Percentiles rank a stretch among this genome's conserved stretches.
Evolutionary conservation across 83 land plant species (phyloP).

Genomic region (Larix sibirica): DNA sequence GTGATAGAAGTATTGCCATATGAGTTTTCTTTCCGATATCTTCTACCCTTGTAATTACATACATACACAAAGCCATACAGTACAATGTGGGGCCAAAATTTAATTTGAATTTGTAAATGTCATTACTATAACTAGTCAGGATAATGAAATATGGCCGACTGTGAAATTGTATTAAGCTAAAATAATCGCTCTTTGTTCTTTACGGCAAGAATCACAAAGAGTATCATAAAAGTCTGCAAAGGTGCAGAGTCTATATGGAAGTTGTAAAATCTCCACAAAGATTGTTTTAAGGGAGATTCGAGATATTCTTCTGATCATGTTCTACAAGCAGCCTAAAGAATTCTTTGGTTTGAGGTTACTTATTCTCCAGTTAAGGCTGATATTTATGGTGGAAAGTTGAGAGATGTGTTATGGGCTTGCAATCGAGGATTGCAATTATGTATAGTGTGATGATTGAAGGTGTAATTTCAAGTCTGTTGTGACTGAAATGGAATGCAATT

Average conservation of each 20-base stretch:
- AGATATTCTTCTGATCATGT: not conserved
- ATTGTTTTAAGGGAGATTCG: not conserved
- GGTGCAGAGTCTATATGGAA: not conserved
- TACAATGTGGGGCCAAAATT: not conserved
- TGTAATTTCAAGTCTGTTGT: not conserved
- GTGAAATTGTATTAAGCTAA: constrained; percentile 1
- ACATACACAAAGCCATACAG: not conserved
- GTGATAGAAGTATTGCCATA: constrained; percentile 63
- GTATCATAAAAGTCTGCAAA: not conserved
- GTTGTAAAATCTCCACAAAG: not conserved
- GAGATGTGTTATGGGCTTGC: not conserved
- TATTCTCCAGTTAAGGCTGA: not conserved
- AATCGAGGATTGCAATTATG: not conserved
- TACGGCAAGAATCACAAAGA: not conserved
- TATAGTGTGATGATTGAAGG: not conserved
- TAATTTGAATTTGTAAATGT: not conserved
- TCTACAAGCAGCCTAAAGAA: not conserved
- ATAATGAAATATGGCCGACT: not conserved
- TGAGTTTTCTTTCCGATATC: constrained; percentile 71
- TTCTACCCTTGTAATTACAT: constrained; percentile 34
- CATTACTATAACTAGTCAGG: not conserved
- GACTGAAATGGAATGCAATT: not conserved
- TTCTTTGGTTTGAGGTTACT: not conserved
- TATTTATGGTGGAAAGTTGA: not conserved
- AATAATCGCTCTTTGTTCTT: not conserved